Evolutionary conservation across 2,329 filamentous ascomycete species (phyloP), one percentile per base, ranked within the genome.

Genomic region (Didymosphaeria variabile): DNA sequence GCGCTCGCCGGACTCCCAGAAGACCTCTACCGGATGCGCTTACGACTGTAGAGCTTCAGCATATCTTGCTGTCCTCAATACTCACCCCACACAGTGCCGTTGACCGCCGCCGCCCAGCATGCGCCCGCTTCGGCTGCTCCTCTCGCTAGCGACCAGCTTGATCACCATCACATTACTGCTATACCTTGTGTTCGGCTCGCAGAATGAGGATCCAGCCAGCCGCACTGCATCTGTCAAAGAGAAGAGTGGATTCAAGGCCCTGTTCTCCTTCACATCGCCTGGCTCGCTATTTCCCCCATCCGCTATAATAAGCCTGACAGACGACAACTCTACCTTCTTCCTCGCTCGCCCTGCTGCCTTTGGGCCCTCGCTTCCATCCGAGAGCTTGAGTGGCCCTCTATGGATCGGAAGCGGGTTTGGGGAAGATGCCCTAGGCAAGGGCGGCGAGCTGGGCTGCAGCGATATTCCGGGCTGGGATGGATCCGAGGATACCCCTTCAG

Each of bases 271-370:
- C 76, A 79, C 80, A n/a, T 79, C 80, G 10, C 83, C 94, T 0
- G 92, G 94, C 66, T 93, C 92, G 21, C 88, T 99, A 23, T 99
- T 99, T 76, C 94, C 94, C 5, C 94, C 94, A 3, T 97, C 95
- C 66, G 95, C 95, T 51, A 91, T 96, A 72, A 97, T 99, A 76
- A 97, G 92, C 78, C 86, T 99, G 63, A 97, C 94, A 73, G 93
- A 98, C 79, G 95, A 99, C 80, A 99, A 99, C 79, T 97, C 93
- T 68, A 99, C 95, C 13, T 97, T 96, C 69, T 99, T 99, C 81
- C 85, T 97, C 58, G 94, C 95, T 46, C 87, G 95, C 52, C 95
- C 95, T 61, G 95, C 95, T 56, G 94, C 93, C 42, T 99, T 98
- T 80, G 95, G 95, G 0, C 93, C 95, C 5, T 81, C 87, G 42